A percentile compares a stretch with the other conserved stretches of the same genome.
These are phyloP conservation scores for Capsella rubella DNA, from an alignment of 441 rosid genomes.

Conservation along the genomic window DNA sequence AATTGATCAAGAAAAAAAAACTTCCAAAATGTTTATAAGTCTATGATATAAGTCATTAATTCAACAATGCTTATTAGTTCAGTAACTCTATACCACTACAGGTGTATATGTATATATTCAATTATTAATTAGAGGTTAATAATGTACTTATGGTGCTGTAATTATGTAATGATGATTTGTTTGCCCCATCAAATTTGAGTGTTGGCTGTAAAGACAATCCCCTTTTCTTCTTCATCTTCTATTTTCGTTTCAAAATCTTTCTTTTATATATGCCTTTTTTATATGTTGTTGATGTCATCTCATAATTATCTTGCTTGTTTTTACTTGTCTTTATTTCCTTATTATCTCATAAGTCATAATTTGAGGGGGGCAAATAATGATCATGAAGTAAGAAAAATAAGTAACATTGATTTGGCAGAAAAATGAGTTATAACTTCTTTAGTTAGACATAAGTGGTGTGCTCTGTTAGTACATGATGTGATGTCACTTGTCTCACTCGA, in stretches of 20 bases:
- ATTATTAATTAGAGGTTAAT: not conserved
- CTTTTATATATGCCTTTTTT: slow-evolving; percentile 21
- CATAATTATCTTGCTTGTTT: not conserved
- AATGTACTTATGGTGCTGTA: slow-evolving; percentile 6
- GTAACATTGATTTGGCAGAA: not conserved
- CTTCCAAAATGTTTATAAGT: no score
- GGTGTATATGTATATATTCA: not conserved
- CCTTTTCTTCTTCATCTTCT: slow-evolving; percentile 11
- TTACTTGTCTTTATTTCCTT: not conserved
- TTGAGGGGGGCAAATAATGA: not conserved
- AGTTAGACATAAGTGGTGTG: not conserved
- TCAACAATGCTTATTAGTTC: no score
- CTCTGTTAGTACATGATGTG: slow-evolving; percentile 5
- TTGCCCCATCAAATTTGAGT: slow-evolving; percentile 8
- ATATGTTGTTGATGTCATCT: slow-evolving; percentile 27
- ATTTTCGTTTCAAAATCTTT: slow-evolving; percentile 16
- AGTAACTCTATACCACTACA: not conserved
- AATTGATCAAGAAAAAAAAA: no score
- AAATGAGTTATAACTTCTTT: not conserved
- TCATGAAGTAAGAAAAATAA: not conserved
- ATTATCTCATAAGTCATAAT: not conserved
- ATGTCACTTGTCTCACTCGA: slow-evolving; percentile 25
- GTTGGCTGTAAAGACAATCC: slow-evolving; percentile 24
- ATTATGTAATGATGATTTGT: slow-evolving; percentile 19
- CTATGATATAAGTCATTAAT: no score